A percentile compares a stretch with the other conserved stretches of the same genome.
Conservation (phyloP, 352 stramenopile genomes). For the Globisporangium cederbergense region DNA sequence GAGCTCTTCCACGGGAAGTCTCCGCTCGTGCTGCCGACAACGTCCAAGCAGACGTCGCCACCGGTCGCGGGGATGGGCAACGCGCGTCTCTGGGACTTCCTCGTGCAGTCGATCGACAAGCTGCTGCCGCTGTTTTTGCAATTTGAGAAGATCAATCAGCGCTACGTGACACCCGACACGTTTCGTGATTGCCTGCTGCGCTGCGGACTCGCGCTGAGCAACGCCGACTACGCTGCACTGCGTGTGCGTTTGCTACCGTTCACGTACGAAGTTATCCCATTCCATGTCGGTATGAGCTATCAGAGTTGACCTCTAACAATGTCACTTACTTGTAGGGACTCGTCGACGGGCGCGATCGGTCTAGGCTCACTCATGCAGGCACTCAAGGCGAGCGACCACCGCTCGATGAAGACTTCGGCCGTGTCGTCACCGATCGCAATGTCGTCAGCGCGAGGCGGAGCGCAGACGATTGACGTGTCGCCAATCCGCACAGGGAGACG, state of each 20-base stretch:
- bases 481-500: constrained; percentile 63
- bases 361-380: constrained; percentile 43
- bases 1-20: constrained; percentile 35
- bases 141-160: constrained; percentile 51
- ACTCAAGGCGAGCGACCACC: constrained; percentile 46
- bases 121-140: constrained; percentile 52
- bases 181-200: constrained; percentile 62
- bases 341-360: constrained; percentile 39
- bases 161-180: constrained; percentile 44
- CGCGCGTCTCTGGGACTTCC: constrained; percentile 58
- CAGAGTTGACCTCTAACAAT: neutral
- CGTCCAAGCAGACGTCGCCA: constrained; percentile 40
- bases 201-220: constrained; percentile 61
- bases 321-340: constrained; percentile 31
- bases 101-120: constrained; percentile 46
- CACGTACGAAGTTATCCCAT: constrained; percentile 25
- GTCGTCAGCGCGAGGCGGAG: neutral
- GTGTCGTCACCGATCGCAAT: constrained; percentile 22
- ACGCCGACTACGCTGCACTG: constrained; percentile 63
- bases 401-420: constrained; percentile 28
- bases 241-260: constrained; percentile 58
- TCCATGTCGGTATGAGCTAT: neutral
- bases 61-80: constrained; percentile 42
- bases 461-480: constrained; percentile 29
- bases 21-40: constrained; percentile 29